Evolutionary conservation across 495 filamentous ascomycete species (phyloP), one percentile per base, ranked within the genome.

Genomic region (Neurospora intermedia): DNA sequence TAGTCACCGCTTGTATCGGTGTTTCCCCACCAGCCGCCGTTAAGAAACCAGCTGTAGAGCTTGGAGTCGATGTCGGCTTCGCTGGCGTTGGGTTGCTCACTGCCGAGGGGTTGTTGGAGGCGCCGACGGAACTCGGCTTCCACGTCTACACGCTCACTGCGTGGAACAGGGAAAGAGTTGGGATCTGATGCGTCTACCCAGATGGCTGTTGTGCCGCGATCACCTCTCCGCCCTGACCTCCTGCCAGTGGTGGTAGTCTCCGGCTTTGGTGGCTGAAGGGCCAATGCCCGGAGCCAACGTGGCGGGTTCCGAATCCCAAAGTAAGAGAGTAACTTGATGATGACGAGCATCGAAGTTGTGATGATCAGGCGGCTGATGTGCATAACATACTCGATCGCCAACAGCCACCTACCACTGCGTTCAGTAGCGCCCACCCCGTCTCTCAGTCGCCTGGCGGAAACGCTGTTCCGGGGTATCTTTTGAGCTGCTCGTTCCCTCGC

Each of bases 1-100:
- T 92, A 98, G 42, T 92, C 89, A 6, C 91, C 90, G 72, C 90
- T 96, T 6, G 85, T 84, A 78, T 98, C 94, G 39, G 89, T 85
- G 39, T 88, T 89, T 2, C 94, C 94, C 90, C 92, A 97, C 80
- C 91, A 93, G 40, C 92, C 93, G 23, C 91, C 92, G 27, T 82
- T 78, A 45, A 89, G 88, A 90, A 92, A 97, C 88, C 93, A 94
- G 15, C 81, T 82, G 80, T 97, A 97, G 4, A 97, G 82, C 62
- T 86, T 90, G 2, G 88, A 85, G 74, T 92, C 91, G 6, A 97
- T 81, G 62, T 88, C 87, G n/a, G 85, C 83, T 70, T 95, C 93
- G 66, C 89, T 83, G 39, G 79, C 73, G 39, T 76, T 70, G 69
- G 73, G 18, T 72, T 72, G 6, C 69, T 80, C 69, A 77, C 76